Evolutionary conservation across 768 basidiomycete species (phyloP), one percentile per base, ranked within the genome.

Genomic region (Daedalea quercina): DNA sequence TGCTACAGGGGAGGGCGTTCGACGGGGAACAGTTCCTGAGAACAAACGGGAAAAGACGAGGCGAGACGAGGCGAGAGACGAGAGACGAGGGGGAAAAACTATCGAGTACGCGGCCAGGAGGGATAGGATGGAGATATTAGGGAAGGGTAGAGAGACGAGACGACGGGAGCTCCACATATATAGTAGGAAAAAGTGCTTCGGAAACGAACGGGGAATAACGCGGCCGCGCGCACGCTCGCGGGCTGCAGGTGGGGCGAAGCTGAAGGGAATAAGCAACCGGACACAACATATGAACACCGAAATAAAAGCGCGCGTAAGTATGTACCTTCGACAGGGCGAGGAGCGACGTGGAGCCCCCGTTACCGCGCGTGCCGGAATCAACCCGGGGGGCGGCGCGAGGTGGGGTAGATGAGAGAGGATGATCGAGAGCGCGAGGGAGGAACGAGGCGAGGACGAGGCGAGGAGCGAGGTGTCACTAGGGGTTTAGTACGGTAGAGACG

Each of bases 401-500:
- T 12, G 13, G 25, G 17, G 24, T 8, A 20, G 44, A 26, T 7
- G 46, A 47, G 34, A 48, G n/a, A 40, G 17, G 31, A 19, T 6
- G 9, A 37, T 26, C 31, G 22, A 50, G 23, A 25, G 34, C 24
- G 48, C n/a, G n/a, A 50, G 26, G n/a, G 46, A n/a, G n/a, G n/a
- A n/a, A n/a, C n/a, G n/a, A n/a, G n/a, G n/a, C n/a, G n/a, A n/a
- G n/a, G n/a, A 33, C 25, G 28, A 28, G 46, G 31, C 23, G n/a
- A 26, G 46, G 28, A 17, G 31, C 25, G 46, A 28, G 34, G 26
- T 9, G 33, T n/a, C 9, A 49, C 48, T 49, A 49, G 35, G 19
- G n/a, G 35, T 49, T 33, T 49, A 49, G 48, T 49, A 49, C 23
- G 31, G 19, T 49, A 49, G 23, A n/a, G n/a, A n/a, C n/a, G n/a